Conservation (phyloP, 176 grass and related monocot species). For the Avena eriantha region DNA sequence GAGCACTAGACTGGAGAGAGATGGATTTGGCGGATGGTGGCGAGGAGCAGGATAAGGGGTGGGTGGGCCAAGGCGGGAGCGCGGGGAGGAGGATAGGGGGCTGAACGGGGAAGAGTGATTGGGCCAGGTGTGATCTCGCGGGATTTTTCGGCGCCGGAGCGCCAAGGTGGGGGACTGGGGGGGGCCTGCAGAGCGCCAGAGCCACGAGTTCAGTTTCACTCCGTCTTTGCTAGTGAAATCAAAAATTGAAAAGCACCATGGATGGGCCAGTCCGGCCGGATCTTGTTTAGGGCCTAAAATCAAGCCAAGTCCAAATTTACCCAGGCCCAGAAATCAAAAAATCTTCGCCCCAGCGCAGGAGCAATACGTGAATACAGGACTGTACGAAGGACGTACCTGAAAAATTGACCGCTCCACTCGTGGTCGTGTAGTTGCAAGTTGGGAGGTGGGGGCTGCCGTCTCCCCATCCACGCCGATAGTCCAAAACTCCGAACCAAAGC, state of each 20-base stretch:
- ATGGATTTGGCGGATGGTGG: conserved; percentile 27
- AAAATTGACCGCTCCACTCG: conserved; percentile 3
- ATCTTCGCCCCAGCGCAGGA: not conserved
- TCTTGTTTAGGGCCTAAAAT: too few species aligned
- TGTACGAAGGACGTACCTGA: not conserved
- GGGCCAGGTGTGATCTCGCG: conserved; percentile 48
- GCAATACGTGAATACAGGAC: not conserved
- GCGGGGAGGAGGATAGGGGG: conserved; percentile 34
- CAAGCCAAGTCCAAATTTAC: too few species aligned
- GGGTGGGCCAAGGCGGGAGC: conserved; percentile 24
- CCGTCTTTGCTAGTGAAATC: too few species aligned
- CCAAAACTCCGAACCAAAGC: conserved; percentile 12
- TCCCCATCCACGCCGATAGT: not conserved
- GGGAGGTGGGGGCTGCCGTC: not conserved
- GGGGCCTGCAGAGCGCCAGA: not conserved
- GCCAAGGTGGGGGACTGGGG: not conserved
- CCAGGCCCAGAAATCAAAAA: too few species aligned
- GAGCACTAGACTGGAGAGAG: conserved; percentile 9
- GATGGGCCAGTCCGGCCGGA: too few species aligned
- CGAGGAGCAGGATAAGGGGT: conserved; percentile 47
- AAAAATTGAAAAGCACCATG: too few species aligned
- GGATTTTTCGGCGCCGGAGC: conserved; percentile 40
- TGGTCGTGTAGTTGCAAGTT: conserved; percentile 16
- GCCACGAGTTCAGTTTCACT: not conserved
- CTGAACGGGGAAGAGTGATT: conserved; percentile 32